phyloP scores from a whole-genome alignment of 2,329 filamentous ascomycete genomes.

The Fusarium kyushuense region DNA sequence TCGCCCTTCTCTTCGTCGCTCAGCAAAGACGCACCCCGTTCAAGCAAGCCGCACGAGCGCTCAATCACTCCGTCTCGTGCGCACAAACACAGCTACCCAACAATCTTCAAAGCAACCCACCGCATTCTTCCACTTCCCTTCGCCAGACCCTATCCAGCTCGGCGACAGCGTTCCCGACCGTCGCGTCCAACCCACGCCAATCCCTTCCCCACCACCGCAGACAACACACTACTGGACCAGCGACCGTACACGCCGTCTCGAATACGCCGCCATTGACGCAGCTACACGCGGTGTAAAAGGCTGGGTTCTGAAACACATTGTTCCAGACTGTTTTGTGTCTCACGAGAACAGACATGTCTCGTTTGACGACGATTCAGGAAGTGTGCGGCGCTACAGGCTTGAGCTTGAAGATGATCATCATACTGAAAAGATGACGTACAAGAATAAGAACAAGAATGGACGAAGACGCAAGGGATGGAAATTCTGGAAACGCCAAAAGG shows the following conservation, averaged over 20 bases:
- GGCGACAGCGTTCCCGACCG: constrained; percentile 37
- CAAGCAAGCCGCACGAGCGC: constrained; percentile 46
- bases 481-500: constrained; percentile 49
- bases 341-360: constrained; percentile 61
- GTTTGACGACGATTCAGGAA: constrained; percentile 73
- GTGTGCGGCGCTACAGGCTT: constrained; percentile 71
- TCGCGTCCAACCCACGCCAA: constrained; percentile 36
- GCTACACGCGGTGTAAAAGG: constrained; percentile 70
- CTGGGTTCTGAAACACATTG: constrained; percentile 67
- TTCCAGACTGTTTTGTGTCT: constrained; percentile 72
- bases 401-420: constrained; percentile 63
- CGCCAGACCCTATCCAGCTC: constrained; percentile 55
- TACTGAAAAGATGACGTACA: constrained; percentile 41
- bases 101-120: constrained; percentile 39
- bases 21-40: constrained; percentile 53
- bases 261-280: constrained; percentile 75
- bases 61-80: constrained; percentile 53
- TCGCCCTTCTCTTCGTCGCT: constrained; percentile 59
- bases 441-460: constrained; percentile 5
- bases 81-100: constrained; percentile 48
- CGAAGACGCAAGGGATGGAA: constrained; percentile 48
- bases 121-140: constrained; percentile 64
- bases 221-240: constrained; percentile 77
- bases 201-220: constrained; percentile 63
- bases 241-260: constrained; percentile 70